These are phyloP conservation scores for Lyophyllum semitale DNA, from an alignment of 768 basidiomycete species.

Conservation along the genomic window DNA sequence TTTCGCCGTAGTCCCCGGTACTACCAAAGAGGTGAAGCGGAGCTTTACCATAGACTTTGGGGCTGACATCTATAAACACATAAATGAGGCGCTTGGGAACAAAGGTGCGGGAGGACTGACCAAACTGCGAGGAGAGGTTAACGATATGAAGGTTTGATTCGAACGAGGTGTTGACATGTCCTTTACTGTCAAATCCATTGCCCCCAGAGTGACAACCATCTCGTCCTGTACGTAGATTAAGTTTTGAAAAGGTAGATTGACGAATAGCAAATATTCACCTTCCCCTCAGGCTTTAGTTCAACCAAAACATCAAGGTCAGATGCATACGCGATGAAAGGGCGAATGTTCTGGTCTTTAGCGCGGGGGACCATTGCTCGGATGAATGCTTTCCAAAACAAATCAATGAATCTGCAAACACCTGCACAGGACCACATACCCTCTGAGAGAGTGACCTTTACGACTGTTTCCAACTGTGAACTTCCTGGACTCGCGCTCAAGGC, in stretches of 20 bases:
- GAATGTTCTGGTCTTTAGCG: slow-evolving; percentile 21
- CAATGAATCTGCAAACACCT: neutral
- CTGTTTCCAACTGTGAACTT: slow-evolving; percentile 37
- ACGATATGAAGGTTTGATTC: slow-evolving; percentile 45
- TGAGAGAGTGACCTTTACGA: slow-evolving; percentile 49
- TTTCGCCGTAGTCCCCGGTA: slow-evolving; percentile 68
- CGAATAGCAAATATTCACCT: slow-evolving; percentile 42
- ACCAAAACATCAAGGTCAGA: slow-evolving; percentile 65
- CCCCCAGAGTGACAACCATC: slow-evolving; percentile 60
- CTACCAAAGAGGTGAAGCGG: slow-evolving; percentile 63
- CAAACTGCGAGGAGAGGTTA: slow-evolving; percentile 58
- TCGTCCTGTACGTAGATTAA: slow-evolving; percentile 58
- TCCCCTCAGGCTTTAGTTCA: slow-evolving; percentile 71
- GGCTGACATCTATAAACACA: slow-evolving; percentile 37
- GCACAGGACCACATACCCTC: slow-evolving; percentile 41
- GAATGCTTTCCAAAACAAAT: slow-evolving; percentile 23
- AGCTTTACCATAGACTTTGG: slow-evolving; percentile 59
- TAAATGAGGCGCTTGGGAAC: neutral
- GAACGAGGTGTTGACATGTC: slow-evolving; percentile 43
- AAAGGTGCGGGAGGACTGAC: slow-evolving; percentile 39
- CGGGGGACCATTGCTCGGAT: slow-evolving; percentile 56
- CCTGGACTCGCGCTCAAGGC: slow-evolving; percentile 28
- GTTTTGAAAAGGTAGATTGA: neutral
- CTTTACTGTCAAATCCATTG: slow-evolving; percentile 61
- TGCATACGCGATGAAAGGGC: slow-evolving; percentile 58